Base-by-base conservation (phyloP, 108 stramenopile species). In the Mediolabrus comicus region DNA sequence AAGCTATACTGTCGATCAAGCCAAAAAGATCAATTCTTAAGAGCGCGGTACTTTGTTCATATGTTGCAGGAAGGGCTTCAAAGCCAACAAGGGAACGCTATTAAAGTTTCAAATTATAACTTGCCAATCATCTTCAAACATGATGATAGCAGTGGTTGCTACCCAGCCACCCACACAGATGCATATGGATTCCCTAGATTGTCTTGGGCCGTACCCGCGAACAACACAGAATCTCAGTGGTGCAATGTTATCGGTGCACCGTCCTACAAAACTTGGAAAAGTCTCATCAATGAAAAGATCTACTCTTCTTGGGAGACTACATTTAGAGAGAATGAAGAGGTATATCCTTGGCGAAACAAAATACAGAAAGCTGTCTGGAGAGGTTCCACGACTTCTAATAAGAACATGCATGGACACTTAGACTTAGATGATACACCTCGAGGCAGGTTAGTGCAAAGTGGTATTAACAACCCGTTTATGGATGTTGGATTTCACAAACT, bases 91-190 rank as follows among this genome's bases (percentile, higher is more conserved):
- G 24, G 0, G 27, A 17, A 8, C 13, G 35, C 16, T 22, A 14
- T 25, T 53, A 30, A 2, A 7, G 26, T 17, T 13, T 16, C 26
- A 26, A 53, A 26, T 27, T 34, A 28, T 6, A 31, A 26, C 30
- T 26, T 57, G 29, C 77, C 77, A 26, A 71, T 79, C 17, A 31
- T 72, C 7, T 25, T 79, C 29, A 79, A 79, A 55, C 77, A 79
- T 26, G 77, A 79, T 51, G 77, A 79, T 39, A 72, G 77, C 65
- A 79, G 69, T 28, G 77, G 77, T 2, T 79, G 77, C 54, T 35
- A 79, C 35, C 71, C 77, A 6, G 59, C 55, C 19, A 59, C 62
- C 4, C 53, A 31, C 33, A 54, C 30, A 27, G 77, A 79, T 24
- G 71, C 55, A 27, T 79, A 79, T 49, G 32, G n/a, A 22, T 62